These are phyloP conservation scores for Pterula multifida DNA, from an alignment of 1,284 basidiomycete genomes.

Conservation along the genomic window DNA sequence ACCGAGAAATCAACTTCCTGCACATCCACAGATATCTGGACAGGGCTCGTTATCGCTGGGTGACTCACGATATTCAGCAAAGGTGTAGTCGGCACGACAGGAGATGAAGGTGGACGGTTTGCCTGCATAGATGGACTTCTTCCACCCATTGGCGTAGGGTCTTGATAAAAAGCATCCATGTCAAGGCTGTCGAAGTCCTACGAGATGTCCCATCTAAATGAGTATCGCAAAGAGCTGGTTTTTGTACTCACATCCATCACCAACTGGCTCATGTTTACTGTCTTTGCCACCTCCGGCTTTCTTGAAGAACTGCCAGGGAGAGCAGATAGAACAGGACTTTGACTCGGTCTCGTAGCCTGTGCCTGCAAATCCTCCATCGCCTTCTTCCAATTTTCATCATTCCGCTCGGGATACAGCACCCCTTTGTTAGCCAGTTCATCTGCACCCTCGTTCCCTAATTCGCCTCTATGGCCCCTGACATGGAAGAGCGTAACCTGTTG, in stretches of 20 bases:
- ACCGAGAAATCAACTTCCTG: background rate
- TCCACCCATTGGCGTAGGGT: background rate
- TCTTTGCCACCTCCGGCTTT: background rate
- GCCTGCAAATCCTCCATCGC: background rate
- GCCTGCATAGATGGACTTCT: background rate
- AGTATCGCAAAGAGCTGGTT: background rate
- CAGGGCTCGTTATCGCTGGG: background rate
- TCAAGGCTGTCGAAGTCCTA: background rate
- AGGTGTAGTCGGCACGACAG: background rate
- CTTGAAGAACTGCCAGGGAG: background rate
- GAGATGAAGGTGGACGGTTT: background rate
- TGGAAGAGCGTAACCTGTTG: slow-evolving; percentile 48
- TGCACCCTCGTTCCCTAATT: slow-evolving; percentile 69
- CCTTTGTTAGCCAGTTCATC: slow-evolving; percentile 58
- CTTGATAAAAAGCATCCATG: background rate
- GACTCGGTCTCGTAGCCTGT: background rate
- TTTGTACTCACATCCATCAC: background rate
- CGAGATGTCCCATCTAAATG: background rate
- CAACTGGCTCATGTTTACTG: background rate
- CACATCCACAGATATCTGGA: background rate
- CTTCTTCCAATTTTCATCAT: slow-evolving; percentile 46
- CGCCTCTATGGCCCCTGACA: slow-evolving; percentile 62
- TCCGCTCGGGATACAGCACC: slow-evolving; percentile 20
- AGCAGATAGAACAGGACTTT: background rate
- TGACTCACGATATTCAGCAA: background rate